phyloP scores from a whole-genome alignment of 2,329 filamentous ascomycete genomes.

The Microcyclosporella mali region DNA sequence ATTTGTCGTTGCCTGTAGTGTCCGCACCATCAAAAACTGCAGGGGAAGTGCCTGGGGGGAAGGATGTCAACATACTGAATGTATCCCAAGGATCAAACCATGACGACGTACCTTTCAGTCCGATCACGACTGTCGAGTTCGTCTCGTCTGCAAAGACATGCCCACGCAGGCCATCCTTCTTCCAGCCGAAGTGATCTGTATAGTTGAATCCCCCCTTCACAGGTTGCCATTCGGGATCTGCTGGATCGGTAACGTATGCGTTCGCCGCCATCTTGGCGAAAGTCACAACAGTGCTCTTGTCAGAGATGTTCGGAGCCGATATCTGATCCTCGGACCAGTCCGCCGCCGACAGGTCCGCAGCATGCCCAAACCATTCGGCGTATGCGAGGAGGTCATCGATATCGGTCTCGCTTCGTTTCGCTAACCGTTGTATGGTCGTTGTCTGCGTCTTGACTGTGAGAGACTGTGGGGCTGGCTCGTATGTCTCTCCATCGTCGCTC shows the following conservation, averaged over 20 bases:
- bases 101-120: constrained; percentile 63
- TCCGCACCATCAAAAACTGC: constrained; percentile 95
- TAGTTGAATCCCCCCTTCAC: constrained; percentile 75
- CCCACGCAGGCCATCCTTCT: constrained; percentile 78
- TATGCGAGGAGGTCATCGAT: constrained; percentile 74
- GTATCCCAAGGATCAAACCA: constrained; percentile 8
- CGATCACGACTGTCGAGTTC: constrained; percentile 84
- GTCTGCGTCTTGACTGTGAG: constrained; percentile 36
- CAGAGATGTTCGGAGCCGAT: constrained; percentile 70
- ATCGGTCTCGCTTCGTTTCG: constrained; percentile 66
- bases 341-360: constrained; percentile 61
- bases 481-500: constrained; percentile 24
- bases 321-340: constrained; percentile 82
- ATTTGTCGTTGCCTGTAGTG: constrained; percentile 93
- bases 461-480: constrained; percentile 38
- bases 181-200: constrained; percentile 87
- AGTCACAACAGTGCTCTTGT: constrained; percentile 75
- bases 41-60: constrained; percentile 36
- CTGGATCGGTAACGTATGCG: constrained; percentile 72
- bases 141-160: constrained; percentile 84
- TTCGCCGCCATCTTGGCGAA: constrained; percentile 85
- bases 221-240: constrained; percentile 73
- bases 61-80: not conserved
- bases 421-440: constrained; percentile 70
- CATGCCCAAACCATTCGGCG: constrained; percentile 61